These are phyloP conservation scores for Aspergillus ustus DNA, from an alignment of 2,329 filamentous ascomycete genomes.

Conservation along the genomic window DNA sequence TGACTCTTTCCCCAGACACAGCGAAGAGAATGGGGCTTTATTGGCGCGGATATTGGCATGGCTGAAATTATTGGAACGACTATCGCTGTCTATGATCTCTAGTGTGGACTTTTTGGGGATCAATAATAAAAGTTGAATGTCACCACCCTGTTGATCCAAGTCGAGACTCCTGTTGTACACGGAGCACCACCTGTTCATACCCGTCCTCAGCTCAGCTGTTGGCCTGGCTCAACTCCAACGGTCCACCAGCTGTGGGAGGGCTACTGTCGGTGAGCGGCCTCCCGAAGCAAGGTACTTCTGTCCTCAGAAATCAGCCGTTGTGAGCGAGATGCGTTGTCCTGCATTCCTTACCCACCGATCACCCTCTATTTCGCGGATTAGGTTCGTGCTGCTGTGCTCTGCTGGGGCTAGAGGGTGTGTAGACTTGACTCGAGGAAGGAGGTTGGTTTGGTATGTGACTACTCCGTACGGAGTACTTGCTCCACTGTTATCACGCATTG, in stretches of 20 bases:
- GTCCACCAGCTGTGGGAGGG: neutral
- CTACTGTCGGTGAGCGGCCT: neutral
- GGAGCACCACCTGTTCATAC: neutral
- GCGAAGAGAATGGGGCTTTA: neutral
- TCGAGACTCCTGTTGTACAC: neutral
- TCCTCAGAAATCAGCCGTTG: constrained; percentile 1
- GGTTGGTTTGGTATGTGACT: constrained; percentile 6
- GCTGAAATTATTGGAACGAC: constrained; percentile 17
- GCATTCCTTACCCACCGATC: constrained; percentile 13
- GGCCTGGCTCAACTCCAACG: neutral
- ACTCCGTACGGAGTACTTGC: neutral
- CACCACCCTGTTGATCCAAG: neutral
- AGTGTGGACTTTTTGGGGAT: neutral
- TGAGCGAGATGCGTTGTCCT: constrained; percentile 4
- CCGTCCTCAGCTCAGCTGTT: neutral
- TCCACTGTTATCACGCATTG: neutral
- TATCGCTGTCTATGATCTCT: constrained; percentile 14
- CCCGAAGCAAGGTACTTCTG: constrained; percentile 6
- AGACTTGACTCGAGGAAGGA: constrained; percentile 10
- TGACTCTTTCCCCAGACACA: neutral
- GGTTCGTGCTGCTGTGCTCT: constrained; percentile 5
- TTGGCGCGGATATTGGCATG: constrained; percentile 14
- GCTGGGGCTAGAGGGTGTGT: constrained; percentile 5
- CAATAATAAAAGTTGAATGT: neutral
- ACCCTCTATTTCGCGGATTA: neutral